phyloP scores from a whole-genome alignment of 371 early-diverging fungal species.

The Haplosporangium sp. region DNA sequence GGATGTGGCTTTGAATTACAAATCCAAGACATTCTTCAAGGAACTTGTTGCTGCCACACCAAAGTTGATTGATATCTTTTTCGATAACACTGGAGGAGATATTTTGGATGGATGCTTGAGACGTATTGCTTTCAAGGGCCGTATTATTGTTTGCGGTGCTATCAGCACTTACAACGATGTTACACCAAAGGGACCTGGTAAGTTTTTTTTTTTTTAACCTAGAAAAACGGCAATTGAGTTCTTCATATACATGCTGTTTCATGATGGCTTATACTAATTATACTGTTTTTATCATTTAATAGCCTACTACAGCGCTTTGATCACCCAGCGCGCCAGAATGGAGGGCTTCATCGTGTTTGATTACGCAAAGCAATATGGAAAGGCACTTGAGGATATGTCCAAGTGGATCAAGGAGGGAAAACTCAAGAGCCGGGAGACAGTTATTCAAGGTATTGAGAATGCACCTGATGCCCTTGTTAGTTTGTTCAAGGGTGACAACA shows the following conservation, averaged over 20 bases:
- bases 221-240: not conserved
- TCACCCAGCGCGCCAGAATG: slow-evolving; percentile 64
- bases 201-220: not conserved
- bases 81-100: slow-evolving; percentile 82
- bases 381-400: slow-evolving; percentile 72
- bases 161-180: slow-evolving; percentile 79
- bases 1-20: slow-evolving; percentile 83
- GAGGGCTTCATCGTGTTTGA: slow-evolving; percentile 79
- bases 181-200: slow-evolving; percentile 51
- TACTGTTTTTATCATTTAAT: not conserved
- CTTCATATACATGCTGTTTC: not conserved
- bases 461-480: slow-evolving; percentile 81
- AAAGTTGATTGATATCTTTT: slow-evolving; percentile 80
- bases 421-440: slow-evolving; percentile 71
- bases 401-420: slow-evolving; percentile 75
- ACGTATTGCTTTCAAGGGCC: slow-evolving; percentile 66
- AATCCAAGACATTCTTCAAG: slow-evolving; percentile 54
- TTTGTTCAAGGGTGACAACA: slow-evolving; percentile 84
- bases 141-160: slow-evolving; percentile 76
- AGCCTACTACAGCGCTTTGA: slow-evolving; percentile 57
- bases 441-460: slow-evolving; percentile 85
- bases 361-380: slow-evolving; percentile 61
- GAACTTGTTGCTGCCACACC: slow-evolving; percentile 64
- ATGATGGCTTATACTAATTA: not conserved
- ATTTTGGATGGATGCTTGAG: slow-evolving; percentile 73